Conservation (phyloP, 495 filamentous ascomycete genomes). For the Daldinia loculata region DNA sequence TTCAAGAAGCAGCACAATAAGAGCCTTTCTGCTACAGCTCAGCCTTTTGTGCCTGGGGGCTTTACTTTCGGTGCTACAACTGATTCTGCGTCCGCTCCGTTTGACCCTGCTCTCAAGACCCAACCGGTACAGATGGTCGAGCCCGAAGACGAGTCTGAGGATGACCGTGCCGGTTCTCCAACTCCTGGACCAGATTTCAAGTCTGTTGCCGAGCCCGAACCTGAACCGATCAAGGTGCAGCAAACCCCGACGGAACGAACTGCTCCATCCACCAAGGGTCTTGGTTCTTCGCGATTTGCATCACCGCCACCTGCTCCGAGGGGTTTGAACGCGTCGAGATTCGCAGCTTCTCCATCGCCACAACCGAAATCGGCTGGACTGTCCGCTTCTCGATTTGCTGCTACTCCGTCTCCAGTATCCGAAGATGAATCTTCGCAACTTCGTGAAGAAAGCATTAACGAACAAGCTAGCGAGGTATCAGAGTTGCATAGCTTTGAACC, state of each 20-base stretch:
- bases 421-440: conserved; percentile 37
- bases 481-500: conserved; percentile 45
- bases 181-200: conserved; percentile 47
- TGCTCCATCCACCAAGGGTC: conserved; percentile 23
- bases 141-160: conserved; percentile 54
- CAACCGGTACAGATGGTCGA: conserved; percentile 46
- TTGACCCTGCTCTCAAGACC: conserved; percentile 36
- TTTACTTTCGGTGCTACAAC: conserved; percentile 49
- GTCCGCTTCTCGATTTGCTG: conserved; percentile 34
- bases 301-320: conserved; percentile 42
- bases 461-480: conserved; percentile 32
- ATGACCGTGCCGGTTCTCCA: conserved; percentile 52
- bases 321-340: conserved; percentile 54
- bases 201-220: conserved; percentile 29
- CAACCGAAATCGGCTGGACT: conserved; percentile 44
- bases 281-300: conserved; percentile 45
- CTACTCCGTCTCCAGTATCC: conserved; percentile 47
- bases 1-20: conserved; percentile 60
- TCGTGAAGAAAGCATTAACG: conserved; percentile 37
- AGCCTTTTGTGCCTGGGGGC: conserved; percentile 69
- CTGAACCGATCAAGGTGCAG: conserved; percentile 37
- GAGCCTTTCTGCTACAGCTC: conserved; percentile 73
- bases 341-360: conserved; percentile 51
- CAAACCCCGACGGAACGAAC: conserved; percentile 32
- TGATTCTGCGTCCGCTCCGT: conserved; percentile 22